phyloP scores from a whole-genome alignment of 1,284 basidiomycete species.

The Phaffia rhodozyma region DNA sequence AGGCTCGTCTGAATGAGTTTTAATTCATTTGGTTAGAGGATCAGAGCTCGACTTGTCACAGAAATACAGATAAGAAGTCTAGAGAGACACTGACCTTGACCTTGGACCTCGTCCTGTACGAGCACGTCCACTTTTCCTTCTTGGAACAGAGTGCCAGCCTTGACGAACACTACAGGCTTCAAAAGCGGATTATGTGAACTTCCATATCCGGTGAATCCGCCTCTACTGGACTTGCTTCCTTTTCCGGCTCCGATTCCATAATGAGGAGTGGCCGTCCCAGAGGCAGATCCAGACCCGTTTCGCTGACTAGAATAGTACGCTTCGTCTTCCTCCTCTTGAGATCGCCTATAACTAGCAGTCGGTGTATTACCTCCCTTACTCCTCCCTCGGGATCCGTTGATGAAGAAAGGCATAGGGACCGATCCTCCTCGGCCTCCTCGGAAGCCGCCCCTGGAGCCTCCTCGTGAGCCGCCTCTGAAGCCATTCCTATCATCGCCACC shows the following conservation, averaged over 20 bases:
- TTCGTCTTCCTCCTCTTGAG: conserved; percentile 11
- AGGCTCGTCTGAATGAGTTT: not conserved
- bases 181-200: conserved; percentile 1
- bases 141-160: conserved; percentile 18
- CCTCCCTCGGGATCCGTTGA: not conserved
- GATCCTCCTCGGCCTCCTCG: conserved; percentile 10
- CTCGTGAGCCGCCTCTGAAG: no score
- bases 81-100: not conserved
- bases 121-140: conserved; percentile 14
- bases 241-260: conserved; percentile 12
- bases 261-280: conserved; percentile 10
- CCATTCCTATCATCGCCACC: not conserved
- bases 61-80: not conserved
- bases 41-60: not conserved
- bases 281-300: not conserved
- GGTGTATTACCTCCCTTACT: not conserved
- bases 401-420: conserved; percentile 16
- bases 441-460: not conserved
- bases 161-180: conserved; percentile 16
- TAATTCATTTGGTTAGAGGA: not conserved
- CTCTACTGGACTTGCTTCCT: not conserved
- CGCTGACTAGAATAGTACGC: not conserved
- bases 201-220: not conserved
- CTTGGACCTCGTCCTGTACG: not conserved
- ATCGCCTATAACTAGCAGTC: not conserved